Conservation (phyloP, 192 early-diverging fungal species). For the Coemansia sp. region DNA sequence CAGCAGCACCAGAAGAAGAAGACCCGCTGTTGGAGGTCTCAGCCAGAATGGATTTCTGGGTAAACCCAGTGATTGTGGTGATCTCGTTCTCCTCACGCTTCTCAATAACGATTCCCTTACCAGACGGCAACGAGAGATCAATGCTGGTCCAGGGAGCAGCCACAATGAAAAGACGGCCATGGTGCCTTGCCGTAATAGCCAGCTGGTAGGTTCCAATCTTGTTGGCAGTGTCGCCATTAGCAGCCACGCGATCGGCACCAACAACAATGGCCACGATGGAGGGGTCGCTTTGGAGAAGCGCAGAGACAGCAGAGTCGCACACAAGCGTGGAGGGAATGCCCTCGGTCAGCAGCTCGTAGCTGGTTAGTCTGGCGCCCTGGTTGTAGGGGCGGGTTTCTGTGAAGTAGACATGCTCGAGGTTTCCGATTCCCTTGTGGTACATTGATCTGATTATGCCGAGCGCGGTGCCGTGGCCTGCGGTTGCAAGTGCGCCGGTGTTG, state of each 20-base stretch:
- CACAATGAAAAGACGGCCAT: conserved; percentile 87
- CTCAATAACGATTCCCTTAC: conserved; percentile 85
- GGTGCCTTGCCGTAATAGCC: conserved; percentile 85
- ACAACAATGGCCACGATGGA: conserved; percentile 85
- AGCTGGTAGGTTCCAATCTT: conserved; percentile 99
- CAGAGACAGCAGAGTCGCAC: conserved; percentile 89
- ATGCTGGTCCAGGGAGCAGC: conserved; percentile 94
- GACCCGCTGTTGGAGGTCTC: conserved; percentile 32
- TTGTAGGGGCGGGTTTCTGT: conserved; percentile 98
- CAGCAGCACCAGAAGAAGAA: no score
- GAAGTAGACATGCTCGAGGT: conserved; percentile 81
- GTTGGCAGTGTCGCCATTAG: conserved; percentile 97
- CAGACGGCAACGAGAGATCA: conserved; percentile 71
- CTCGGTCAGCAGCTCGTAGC: conserved; percentile 92
- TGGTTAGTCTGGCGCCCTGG: conserved; percentile 92
- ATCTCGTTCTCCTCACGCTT: conserved; percentile 78
- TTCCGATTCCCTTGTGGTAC: conserved; percentile 33
- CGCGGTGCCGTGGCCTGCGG: conserved; percentile 87
- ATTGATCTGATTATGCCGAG: conserved; percentile 89
- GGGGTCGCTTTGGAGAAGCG: conserved; percentile 63
- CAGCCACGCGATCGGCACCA: conserved; percentile 94
- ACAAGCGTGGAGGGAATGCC: conserved; percentile 90
- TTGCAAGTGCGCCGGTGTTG: conserved; percentile 91
- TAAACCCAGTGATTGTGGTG: conserved; percentile 52
- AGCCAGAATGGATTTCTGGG: conserved; percentile 10